Evolutionary conservation across 2,329 filamentous ascomycete genomes (phyloP), one percentile per base, ranked within the genome.

Genomic region (Penicillium sp.): DNA sequence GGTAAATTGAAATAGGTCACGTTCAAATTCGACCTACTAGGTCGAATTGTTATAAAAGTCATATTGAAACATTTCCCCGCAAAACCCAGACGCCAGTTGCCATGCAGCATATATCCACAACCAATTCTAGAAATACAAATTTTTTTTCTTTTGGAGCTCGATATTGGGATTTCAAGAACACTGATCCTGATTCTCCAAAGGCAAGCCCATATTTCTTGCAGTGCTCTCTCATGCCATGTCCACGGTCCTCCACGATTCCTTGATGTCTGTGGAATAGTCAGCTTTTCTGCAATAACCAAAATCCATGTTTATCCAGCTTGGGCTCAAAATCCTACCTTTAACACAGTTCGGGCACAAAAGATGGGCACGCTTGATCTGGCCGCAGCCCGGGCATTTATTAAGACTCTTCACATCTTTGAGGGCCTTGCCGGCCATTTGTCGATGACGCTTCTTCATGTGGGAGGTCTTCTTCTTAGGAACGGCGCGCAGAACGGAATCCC

Each of bases 381-480:
- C 95, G 68, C 94, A 99, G 14, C 87, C 90, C 0, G 93, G 89
- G 72, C 94, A 99, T 70, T 86, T 90, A 78, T 92, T 96, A 65
- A 99, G 78, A 52, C 85, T 84, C 61, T 89, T 94, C 56, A 96
- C 86, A 72, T 99, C 94, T 78, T 96, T 90, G 66, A 99, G 76
- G 43, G 87, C 93, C 79, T 99, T 99, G 69, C 94, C 94, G 24
- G 92, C 93, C 87, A 97, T 89, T 72, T 96, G 92, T 68, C 95
- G 86, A 71, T 92, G 88, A 66, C 94, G 85, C 82, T 92, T 96
- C 80, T 94, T 96, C 81, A 90, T 90, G 75, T 99, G 91, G 40
- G 93, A 97, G 34, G 92, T 95, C 84, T 97, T 99, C 80, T 96
- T 97, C 83, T 99, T 99, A 5, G 94, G 94, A 16, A 97, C 94